Percentiles rank a stretch among this genome's conserved stretches.
Evolutionary conservation across 2,329 filamentous ascomycete species (phyloP).

Genomic region (Arthrobotrys entomopaga): DNA sequence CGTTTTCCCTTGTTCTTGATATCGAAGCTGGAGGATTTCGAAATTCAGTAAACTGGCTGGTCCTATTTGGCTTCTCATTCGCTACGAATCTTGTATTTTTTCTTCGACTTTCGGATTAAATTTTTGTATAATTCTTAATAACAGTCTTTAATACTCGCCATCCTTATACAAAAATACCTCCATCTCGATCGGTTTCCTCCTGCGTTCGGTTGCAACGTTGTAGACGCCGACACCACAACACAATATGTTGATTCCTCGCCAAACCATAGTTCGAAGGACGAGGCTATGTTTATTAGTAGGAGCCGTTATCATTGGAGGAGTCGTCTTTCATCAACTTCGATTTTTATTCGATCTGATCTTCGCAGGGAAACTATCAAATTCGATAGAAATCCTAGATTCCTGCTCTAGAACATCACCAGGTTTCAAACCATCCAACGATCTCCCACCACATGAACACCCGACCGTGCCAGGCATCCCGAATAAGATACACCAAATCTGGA

Average conservation of each 20-base stretch:
- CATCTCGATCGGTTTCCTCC: too few relatives aligned
- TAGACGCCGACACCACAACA: too few relatives aligned
- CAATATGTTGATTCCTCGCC: background rate
- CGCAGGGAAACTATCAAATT: background rate
- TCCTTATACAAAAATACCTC: too few relatives aligned
- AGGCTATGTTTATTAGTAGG: constrained; percentile 3
- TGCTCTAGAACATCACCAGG: constrained; percentile 6
- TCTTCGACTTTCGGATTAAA: too few relatives aligned
- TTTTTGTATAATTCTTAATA: too few relatives aligned
- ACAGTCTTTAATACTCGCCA: too few relatives aligned
- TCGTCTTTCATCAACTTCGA: constrained; percentile 22
- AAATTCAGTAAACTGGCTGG: too few relatives aligned
- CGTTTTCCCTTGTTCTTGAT: too few relatives aligned
- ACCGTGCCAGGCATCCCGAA: constrained; percentile 37
- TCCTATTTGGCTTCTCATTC: too few relatives aligned
- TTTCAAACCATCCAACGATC: background rate
- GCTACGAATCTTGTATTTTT: too few relatives aligned
- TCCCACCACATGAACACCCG: background rate
- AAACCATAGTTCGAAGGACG: background rate
- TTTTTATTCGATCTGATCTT: constrained; percentile 13
- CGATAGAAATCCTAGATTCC: constrained; percentile 5
- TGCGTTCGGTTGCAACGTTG: too few relatives aligned
- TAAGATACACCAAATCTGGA: constrained; percentile 56
- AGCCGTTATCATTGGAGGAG: background rate
- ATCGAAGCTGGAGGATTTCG: too few relatives aligned